phyloP scores from a whole-genome alignment of 345 rosid genomes.

The Carallia pectinifolia region DNA sequence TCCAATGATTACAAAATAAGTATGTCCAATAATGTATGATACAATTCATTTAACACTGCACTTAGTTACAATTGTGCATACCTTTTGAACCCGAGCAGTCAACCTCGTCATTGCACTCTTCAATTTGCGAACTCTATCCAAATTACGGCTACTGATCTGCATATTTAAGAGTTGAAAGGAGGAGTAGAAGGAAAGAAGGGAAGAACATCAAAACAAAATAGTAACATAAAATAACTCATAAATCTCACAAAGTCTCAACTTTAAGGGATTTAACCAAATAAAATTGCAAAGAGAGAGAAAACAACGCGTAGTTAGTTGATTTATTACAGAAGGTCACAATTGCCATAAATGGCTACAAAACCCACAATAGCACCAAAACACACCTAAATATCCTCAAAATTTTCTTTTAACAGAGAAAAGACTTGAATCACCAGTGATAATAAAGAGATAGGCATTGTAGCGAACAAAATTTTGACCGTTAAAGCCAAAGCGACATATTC shows the following conservation, averaged over 20 bases:
- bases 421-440: not conserved
- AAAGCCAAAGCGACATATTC: not conserved
- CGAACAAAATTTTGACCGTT: no score
- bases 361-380: no score
- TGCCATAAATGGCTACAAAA: no score
- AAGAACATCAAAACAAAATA: not conserved
- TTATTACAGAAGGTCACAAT: no score
- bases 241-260: no score
- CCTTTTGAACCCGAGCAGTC: constrained; percentile 98
- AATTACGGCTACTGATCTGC: constrained; percentile 58
- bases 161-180: not conserved
- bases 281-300: no score
- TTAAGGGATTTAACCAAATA: no score
- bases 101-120: constrained; percentile 99
- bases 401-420: not conserved
- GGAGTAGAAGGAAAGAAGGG: not conserved
- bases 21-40: not conserved
- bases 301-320: no score
- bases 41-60: not conserved
- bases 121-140: constrained; percentile 96
- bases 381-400: not conserved
- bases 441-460: not conserved
- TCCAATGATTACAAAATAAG: not conserved
- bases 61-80: constrained; percentile 11
- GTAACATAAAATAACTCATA: no score